phyloP scores from a whole-genome alignment of 2,329 filamentous ascomycete species.

The Lasiodiplodia sp. region DNA sequence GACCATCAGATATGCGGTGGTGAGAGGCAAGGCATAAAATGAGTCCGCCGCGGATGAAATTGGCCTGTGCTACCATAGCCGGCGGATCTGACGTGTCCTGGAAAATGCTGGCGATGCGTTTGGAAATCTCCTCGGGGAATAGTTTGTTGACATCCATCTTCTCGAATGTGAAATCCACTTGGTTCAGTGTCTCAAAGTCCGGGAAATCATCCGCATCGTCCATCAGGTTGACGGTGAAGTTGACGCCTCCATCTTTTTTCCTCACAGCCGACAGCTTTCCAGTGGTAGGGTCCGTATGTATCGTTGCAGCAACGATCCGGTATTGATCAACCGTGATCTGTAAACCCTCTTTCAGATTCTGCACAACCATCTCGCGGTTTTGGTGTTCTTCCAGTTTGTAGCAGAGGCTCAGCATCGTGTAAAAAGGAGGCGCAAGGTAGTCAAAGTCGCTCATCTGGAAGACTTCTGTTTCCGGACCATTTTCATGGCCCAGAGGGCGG shows the following conservation, averaged over 20 bases:
- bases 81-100: slow-evolving; percentile 16
- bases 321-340: slow-evolving; percentile 33
- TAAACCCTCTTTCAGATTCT: slow-evolving; percentile 32
- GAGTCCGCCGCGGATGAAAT: slow-evolving; percentile 40
- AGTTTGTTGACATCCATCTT: slow-evolving; percentile 20
- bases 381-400: slow-evolving; percentile 22
- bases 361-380: slow-evolving; percentile 19
- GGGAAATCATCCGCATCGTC: slow-evolving; percentile 32
- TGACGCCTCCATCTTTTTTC: slow-evolving; percentile 29
- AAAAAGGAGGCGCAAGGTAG: background rate
- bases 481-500: background rate
- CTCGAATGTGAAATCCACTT: slow-evolving; percentile 32
- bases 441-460: slow-evolving; percentile 6
- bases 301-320: slow-evolving; percentile 31
- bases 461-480: background rate
- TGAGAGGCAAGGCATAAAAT: slow-evolving; percentile 39
- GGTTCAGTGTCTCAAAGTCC: slow-evolving; percentile 32
- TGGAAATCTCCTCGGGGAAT: slow-evolving; percentile 30
- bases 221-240: slow-evolving; percentile 31
- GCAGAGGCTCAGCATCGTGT: slow-evolving; percentile 35
- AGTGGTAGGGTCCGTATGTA: slow-evolving; percentile 31
- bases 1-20: slow-evolving; percentile 37
- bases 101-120: background rate
- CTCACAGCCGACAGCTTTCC: slow-evolving; percentile 34
- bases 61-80: slow-evolving; percentile 37